Percentiles rank a stretch among this genome's conserved stretches.
These are phyloP conservation scores for Vinca major DNA, from an alignment of 305 asterid species.

Conservation along the genomic window DNA sequence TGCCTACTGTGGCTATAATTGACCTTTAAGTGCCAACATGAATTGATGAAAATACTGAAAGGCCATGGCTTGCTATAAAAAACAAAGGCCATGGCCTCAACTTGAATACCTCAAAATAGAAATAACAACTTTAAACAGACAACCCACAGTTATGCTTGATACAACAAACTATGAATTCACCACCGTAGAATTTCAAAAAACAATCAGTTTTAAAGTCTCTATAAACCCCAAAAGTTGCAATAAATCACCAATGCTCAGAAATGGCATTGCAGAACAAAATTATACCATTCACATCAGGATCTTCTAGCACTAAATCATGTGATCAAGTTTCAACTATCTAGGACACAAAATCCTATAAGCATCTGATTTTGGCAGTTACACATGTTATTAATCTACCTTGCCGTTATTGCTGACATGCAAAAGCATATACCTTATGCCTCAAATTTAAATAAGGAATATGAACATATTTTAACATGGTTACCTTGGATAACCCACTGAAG, in stretches of 20 bases:
- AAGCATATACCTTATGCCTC: not conserved
- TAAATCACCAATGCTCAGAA: not conserved
- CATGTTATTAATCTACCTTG: not conserved
- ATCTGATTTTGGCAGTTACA: not conserved
- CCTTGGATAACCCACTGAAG: constrained; percentile 61
- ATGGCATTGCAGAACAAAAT: not conserved
- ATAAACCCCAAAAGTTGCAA: not conserved
- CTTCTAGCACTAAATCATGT: not conserved
- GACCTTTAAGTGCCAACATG: not conserved
- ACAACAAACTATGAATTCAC: not conserved
- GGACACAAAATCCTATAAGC: constrained; percentile 1
- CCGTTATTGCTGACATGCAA: not conserved
- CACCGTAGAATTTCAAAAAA: not conserved
- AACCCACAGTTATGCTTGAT: not conserved
- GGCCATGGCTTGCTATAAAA: not conserved
- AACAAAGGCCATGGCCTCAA: constrained; percentile 1
- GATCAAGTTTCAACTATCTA: not conserved
- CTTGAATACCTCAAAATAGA: not conserved
- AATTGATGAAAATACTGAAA: not conserved
- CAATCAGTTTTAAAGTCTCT: not conserved
- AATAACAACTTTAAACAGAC: not conserved
- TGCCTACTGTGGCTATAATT: not conserved
- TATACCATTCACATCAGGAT: not conserved
- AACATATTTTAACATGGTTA: constrained; percentile 14
- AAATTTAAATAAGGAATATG: not conserved